Conservation (phyloP, 2,329 filamentous ascomycete genomes). For the Celoporthe dispersa region DNA sequence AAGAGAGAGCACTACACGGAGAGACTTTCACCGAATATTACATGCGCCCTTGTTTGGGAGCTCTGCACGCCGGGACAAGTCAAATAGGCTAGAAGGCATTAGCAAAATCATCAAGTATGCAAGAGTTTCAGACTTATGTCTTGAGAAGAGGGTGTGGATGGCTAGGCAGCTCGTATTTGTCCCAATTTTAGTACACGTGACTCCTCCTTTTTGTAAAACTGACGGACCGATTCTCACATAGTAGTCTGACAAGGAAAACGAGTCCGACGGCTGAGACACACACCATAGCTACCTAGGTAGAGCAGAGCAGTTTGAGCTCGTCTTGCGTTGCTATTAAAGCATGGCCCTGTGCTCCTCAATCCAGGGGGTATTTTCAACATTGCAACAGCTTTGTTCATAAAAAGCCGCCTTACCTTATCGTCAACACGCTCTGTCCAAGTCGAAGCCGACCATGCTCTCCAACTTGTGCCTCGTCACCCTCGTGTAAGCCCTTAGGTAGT, state of each 20-base stretch:
- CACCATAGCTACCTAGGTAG: neutral
- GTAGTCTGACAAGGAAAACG: neutral
- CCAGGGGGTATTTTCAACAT: neutral
- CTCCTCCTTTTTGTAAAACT: neutral
- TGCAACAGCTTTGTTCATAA: neutral
- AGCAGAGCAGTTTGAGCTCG: neutral
- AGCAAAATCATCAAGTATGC: neutral
- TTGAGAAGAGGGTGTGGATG: neutral
- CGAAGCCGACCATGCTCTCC: neutral
- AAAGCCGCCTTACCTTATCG: neutral
- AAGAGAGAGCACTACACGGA: neutral
- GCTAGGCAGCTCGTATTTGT: neutral
- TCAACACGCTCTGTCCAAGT: neutral
- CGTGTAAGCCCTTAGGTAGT: neutral
- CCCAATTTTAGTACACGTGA: neutral
- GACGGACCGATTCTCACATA: neutral
- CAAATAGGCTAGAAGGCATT: too few species aligned
- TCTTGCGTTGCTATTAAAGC: neutral
- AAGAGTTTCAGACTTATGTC: neutral
- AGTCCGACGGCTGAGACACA: slow-evolving; percentile 8
- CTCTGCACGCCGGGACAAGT: neutral
- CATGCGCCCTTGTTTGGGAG: neutral
- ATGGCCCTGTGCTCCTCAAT: neutral
- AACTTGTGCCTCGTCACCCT: neutral
- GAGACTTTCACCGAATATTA: neutral